Percentiles rank a stretch among this genome's conserved stretches.
Conservation (phyloP, 805 yeast species). For the Candida sanyiensis region DNA sequence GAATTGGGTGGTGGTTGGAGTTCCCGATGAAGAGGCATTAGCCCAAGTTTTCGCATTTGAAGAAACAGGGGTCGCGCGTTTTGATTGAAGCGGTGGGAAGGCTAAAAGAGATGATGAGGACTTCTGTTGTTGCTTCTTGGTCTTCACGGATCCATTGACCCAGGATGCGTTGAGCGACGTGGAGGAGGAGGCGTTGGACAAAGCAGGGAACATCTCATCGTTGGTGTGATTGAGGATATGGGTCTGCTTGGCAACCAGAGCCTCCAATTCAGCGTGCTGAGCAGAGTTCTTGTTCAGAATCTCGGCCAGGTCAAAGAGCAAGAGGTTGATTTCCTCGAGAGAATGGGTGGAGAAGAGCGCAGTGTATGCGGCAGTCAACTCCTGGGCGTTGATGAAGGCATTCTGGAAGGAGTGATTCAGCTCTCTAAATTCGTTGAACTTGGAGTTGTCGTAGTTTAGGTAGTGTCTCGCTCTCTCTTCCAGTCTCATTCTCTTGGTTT, state of each 20-base stretch:
- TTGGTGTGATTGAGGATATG: conserved; percentile 18
- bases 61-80: conserved; percentile 2
- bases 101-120: not conserved
- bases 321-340: conserved; percentile 47
- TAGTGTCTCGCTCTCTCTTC: conserved; percentile 86
- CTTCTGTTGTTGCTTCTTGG: conserved; percentile 12
- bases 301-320: conserved; percentile 58
- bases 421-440: conserved; percentile 43
- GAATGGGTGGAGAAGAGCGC: conserved; percentile 37
- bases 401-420: conserved; percentile 44
- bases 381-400: conserved; percentile 41
- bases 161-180: conserved; percentile 27
- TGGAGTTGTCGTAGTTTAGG: conserved; percentile 45
- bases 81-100: conserved; percentile 5
- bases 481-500: conserved; percentile 51
- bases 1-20: not conserved
- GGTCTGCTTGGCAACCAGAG: conserved; percentile 25
- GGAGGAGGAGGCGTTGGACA: conserved; percentile 30
- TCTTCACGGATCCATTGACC: conserved; percentile 18
- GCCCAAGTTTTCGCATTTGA: conserved; percentile 2
- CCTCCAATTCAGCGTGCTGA: conserved; percentile 35
- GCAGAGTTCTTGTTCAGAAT: conserved; percentile 43
- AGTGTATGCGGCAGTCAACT: conserved; percentile 42
- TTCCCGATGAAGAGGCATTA: conserved; percentile 1
- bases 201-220: conserved; percentile 44